These are phyloP conservation scores for Lagerstroemia speciosa DNA, from an alignment of 345 rosid species.

Conservation along the genomic window DNA sequence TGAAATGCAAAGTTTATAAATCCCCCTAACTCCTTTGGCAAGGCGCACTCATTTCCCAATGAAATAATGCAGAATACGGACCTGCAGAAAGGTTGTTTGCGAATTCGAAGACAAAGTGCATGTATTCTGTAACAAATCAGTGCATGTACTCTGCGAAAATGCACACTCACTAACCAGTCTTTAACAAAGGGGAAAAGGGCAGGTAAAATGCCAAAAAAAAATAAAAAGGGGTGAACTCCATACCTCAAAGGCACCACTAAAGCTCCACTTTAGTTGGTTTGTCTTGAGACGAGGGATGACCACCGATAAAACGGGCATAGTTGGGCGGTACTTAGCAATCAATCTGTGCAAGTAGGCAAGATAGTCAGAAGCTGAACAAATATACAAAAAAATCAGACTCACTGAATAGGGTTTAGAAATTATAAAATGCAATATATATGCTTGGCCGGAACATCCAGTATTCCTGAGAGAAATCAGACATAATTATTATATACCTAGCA, in stretches of 20 bases:
- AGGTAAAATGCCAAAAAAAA: background rate
- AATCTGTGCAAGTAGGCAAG: constrained; percentile 36
- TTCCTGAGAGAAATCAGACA: background rate
- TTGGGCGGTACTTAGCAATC: constrained; percentile 96
- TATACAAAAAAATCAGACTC: background rate
- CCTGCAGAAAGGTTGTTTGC: background rate
- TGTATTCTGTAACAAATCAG: background rate
- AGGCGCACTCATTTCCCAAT: background rate
- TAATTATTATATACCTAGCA: constrained; percentile 51
- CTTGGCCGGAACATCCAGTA: background rate
- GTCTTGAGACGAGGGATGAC: constrained; percentile 97
- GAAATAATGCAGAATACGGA: background rate
- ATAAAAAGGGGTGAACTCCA: background rate
- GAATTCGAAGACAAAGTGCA: background rate
- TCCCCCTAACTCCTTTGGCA: background rate
- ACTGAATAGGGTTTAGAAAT: background rate
- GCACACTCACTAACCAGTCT: background rate
- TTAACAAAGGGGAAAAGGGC: background rate
- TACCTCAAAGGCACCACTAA: constrained; percentile 97
- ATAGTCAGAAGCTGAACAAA: background rate
- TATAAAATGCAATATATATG: background rate
- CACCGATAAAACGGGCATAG: constrained; percentile 96
- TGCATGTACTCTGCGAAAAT: background rate
- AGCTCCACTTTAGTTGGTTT: constrained; percentile 95
- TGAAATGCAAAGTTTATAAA: background rate